Evolutionary conservation across 176 grass and related monocot species (phyloP), one percentile per base, ranked within the genome.

Genomic region (Pontederia paniculata): DNA sequence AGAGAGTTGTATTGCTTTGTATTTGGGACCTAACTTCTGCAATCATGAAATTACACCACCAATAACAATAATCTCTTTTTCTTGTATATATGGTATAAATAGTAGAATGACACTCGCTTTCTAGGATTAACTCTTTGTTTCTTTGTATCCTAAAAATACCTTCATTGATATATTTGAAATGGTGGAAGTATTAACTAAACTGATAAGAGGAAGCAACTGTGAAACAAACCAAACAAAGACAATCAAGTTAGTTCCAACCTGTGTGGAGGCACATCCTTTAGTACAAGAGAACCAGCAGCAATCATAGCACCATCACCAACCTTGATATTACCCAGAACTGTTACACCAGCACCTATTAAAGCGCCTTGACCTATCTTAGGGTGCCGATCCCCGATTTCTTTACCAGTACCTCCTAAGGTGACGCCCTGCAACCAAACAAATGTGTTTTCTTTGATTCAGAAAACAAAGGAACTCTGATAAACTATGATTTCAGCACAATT

Each of bases 301-400:
- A 98, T 69, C 93, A 98, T 98, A 69, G 86, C 93, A 72, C 93
- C 86, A 77, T 91, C 86, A 14, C 93, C 86, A 44, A 98, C 80
- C 52, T 65, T 67, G 76, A 97, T 98, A 71, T 88, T 98, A 13
- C 93, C 93, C 10, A 98, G 93, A 74, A 98, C 67, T 17, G 83
- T 98, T 49, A 83, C 83, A 73, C 93, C 80, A 69, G 93, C 93
- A 76, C 93, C 93, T 66, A 98, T 78, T 68, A 98, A 80, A 74
- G 93, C 93, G 22, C 93, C 93, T 74, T 90, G 86, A 44, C 80
- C 71, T 0, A 98, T 84, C 77, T 98, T 98, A 17, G 93, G 93
- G 75, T 98, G 93, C 15, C 93, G 81, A 58, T 98, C 83, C 57
- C 93, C 93, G 62, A 91, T 55, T 69, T 88, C 77, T 61, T 98